A percentile compares a stretch with the other conserved stretches of the same genome.
Conservation (phyloP, 1,139 yeast genomes). For the Blastobotrys illinoisensis region DNA sequence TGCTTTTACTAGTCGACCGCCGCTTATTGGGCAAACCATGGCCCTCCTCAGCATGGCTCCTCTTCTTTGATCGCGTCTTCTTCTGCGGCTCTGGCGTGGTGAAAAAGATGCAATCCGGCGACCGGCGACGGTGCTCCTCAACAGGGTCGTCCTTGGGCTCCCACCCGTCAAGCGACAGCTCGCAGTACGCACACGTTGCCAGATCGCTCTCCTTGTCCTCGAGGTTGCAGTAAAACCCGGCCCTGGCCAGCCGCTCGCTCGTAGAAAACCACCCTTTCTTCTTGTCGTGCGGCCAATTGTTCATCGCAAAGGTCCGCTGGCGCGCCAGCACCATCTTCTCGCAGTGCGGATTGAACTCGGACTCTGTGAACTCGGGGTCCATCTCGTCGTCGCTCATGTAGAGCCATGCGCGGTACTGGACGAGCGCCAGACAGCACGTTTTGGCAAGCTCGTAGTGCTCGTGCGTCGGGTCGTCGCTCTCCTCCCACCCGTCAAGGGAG, state of each 20-base stretch:
- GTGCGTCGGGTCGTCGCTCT: conserved; percentile 33
- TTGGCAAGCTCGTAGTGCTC: conserved; percentile 47
- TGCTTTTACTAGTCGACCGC: background rate
- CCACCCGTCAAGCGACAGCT: conserved; percentile 66
- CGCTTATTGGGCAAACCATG: background rate
- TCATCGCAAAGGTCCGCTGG: conserved; percentile 43
- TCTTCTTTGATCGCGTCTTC: background rate
- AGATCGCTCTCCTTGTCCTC: conserved; percentile 53
- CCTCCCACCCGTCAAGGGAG: conserved; percentile 36
- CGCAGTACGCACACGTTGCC: conserved; percentile 70
- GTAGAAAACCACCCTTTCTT: conserved; percentile 40
- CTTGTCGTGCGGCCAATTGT: conserved; percentile 50
- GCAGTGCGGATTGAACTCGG: conserved; percentile 35
- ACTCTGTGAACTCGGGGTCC: conserved; percentile 11
- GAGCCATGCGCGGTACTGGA: conserved; percentile 26
- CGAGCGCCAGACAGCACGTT: conserved; percentile 42
- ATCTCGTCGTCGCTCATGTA: conserved; percentile 11
- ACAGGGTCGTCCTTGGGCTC: conserved; percentile 60
- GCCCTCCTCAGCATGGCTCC: background rate
- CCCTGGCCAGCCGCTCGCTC: conserved; percentile 46
- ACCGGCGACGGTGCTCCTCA: conserved; percentile 36
- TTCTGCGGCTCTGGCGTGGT: conserved; percentile 10
- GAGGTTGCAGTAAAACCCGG: conserved; percentile 73
- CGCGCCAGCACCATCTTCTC: conserved; percentile 42
- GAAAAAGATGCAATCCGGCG: conserved; percentile 48